Base-by-base conservation (phyloP, 23 red algal genomes). In the Gracilaria domingensis region DNA sequence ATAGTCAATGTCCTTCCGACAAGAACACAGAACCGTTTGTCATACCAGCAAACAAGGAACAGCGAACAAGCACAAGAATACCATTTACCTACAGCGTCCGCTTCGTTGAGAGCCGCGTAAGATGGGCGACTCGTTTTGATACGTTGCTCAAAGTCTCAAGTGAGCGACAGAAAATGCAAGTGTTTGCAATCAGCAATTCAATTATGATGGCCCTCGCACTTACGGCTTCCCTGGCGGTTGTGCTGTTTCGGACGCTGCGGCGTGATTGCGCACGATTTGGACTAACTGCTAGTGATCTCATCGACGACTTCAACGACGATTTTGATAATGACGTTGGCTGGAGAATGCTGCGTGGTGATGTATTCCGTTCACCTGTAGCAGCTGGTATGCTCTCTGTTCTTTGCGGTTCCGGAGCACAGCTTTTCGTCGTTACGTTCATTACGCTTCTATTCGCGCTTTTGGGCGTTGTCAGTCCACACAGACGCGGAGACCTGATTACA, bases 171-270 rank as follows among this genome's bases (percentile, higher is more conserved):
- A 86, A 81, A 79, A 91, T 98, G 66, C 93, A 95, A 54, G 89
- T 91, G 97, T 96, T 98, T 85, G 85, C 93, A 24, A 93, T 98
- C 24, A 84, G 93, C 89, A 98, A 98, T 77, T 95, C 97, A 21
- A 66, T 88, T 25, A 58, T 95, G 70, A 67, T 98, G 36, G 89
- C 82, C 49, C 23, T 96, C 7, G 88, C 91, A 64, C 61, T 98
- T 14, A 83, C 93, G 47, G 93, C 90, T 37, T 94, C 86, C 12
- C 77, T 98, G 36, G 93, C 90, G 3, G 88, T 91, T n/a, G 91
- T 98, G 57, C 70, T 98, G 23, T 65, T 98, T 48, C 89, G 97
- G 32, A 98, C 97, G 12, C 45, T 98, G 4, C 62, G 92, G 38
- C 90, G 90, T 54, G 97, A 98, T 66, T 91, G 95, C 59, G 91